Evolutionary conservation across 768 basidiomycete species (phyloP), one percentile per base, ranked within the genome.

Genomic region (Roridomyces roridus): DNA sequence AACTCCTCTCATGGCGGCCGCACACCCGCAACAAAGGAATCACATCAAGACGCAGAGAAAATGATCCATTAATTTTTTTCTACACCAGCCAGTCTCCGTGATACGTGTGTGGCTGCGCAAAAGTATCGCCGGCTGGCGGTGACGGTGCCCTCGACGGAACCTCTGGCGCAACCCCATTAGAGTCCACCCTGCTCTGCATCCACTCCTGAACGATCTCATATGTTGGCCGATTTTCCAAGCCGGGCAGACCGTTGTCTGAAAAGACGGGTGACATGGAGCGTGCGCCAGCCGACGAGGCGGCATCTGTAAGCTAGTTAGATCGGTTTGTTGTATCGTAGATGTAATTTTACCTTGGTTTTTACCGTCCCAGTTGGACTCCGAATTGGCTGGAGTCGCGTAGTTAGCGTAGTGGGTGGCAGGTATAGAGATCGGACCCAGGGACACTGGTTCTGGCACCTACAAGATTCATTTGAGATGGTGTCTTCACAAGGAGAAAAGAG

Each of bases 1-100:
- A 83, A 74, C 54, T 87, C 86, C 25, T 82, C 80, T 20, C 79
- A 87, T 67, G 86, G 85, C n/a, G 83, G 80, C 21, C 72, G 74
- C 45, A 81, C 85, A 31, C 85, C 86, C 21, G 71, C 74, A 21
- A 69, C 67, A 60, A 65, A 69, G 57, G 57, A 71, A 67, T 20
- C 66, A 31, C 42, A 26, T 43, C 6, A 41, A 37, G 51, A 47
- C 20, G 24, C 28, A 7, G 29, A 57, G 28, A 10, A 36, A 23
- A 26, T 36, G n/a, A 12, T 17, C 2, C 37, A 29, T 21, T 50
- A 31, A 46, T 24, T 29, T 2, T 29, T 11, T 31, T 4, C 37
- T 49, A 67, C 11, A 66, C 55, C 24, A 72, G 44, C 70, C 68
- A 72, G 50, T 72, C 67, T 6, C 71, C 71, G 14, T 58, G 52